Base-by-base conservation (phyloP, 1,284 basidiomycete species). In the Kwoniella shivajii region DNA sequence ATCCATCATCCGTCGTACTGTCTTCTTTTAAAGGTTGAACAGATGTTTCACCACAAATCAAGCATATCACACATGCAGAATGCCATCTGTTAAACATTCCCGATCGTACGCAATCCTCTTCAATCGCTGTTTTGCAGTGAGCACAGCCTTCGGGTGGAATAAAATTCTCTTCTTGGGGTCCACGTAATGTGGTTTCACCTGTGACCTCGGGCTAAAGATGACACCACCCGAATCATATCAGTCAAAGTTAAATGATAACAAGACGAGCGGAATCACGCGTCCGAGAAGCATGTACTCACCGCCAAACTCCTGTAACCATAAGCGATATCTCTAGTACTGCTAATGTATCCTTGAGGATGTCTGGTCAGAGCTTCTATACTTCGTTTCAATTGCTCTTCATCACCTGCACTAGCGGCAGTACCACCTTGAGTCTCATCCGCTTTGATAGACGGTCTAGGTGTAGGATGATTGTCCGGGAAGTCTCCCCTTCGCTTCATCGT, bases 61-160 rank as follows among this genome's bases (percentile, higher is more conserved):
- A 78, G 69, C 95, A 99, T 61, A 88, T 85, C 42, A 99, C 80
- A 75, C 95, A 99, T 29, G 88, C 84, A 2, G 91, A 89, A 78
- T 99, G 96, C 96, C 96, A 99, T 49, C 96, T 84, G 71, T 92
- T 87, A 78, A 93, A 94, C 30, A 92, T 93, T 34, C 93, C 94
- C 29, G 95, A 80, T 54, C 95, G 84, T 38, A 92, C 87, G 71
- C 96, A 99, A 69, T 99, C 95, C 74, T 99, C 96, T 76, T 99
- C 96, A 22, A 99, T 90, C 0, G 94, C 95, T 61, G 87, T 82
- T 38, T 84, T 84, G 75, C 96, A 99, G 64, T 85, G 87, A 45
- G 91, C 85, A 73, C 96, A 99, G 34, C 94, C 84, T 79, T 99
- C 96, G n/a, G 80, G 72, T 11, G 80, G 76, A 24, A 79, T 72